Evolutionary conservation across 2,329 filamentous ascomycete genomes (phyloP).

Genomic region (Alternaria panax): DNA sequence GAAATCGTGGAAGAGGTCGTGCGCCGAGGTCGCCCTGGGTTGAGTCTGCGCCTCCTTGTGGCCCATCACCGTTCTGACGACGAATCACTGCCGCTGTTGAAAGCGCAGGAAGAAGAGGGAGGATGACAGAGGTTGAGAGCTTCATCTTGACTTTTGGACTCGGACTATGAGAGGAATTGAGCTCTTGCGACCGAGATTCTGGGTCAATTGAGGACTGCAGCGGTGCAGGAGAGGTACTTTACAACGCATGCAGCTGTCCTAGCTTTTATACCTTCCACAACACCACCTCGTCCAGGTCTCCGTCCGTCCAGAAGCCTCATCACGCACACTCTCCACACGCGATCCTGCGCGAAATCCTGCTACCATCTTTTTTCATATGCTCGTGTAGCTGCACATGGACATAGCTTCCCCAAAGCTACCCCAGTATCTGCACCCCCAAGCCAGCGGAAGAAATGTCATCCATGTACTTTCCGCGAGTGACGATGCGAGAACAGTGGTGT

Average conservation of each 20-base stretch:
- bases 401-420: slow-evolving; percentile 10
- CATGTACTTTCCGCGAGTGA: slow-evolving; percentile 25
- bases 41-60: slow-evolving; percentile 29
- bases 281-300: neutral
- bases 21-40: slow-evolving; percentile 33
- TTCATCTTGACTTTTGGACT: slow-evolving; percentile 21
- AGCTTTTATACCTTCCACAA: slow-evolving; percentile 7
- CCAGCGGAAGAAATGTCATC: slow-evolving; percentile 11
- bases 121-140: slow-evolving; percentile 25
- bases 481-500: slow-evolving; percentile 6
- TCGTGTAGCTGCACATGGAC: neutral
- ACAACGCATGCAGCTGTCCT: neutral
- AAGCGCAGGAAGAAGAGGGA: slow-evolving; percentile 32
- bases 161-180: neutral
- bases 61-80: slow-evolving; percentile 32
- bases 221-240: slow-evolving; percentile 4
- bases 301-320: neutral
- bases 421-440: slow-evolving; percentile 1
- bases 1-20: slow-evolving; percentile 31
- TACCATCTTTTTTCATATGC: slow-evolving; percentile 3
- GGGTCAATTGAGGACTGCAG: slow-evolving; percentile 12
- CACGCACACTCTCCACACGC: neutral
- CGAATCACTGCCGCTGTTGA: slow-evolving; percentile 29
- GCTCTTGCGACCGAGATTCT: slow-evolving; percentile 1
- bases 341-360: neutral